These are phyloP conservation scores for Citrus glauca DNA, from an alignment of 345 rosid genomes.

Conservation along the genomic window DNA sequence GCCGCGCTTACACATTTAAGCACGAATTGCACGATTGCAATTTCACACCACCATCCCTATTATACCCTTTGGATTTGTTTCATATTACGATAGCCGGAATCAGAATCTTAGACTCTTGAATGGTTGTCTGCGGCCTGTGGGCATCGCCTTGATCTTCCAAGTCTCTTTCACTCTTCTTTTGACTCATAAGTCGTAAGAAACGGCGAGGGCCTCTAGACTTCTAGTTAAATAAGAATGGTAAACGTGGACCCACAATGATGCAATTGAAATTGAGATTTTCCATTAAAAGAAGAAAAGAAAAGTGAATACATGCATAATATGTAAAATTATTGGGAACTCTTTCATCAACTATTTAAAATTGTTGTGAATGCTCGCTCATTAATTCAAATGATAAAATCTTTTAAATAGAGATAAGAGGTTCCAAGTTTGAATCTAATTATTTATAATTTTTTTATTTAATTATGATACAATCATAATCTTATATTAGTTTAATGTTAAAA, in stretches of 20 bases:
- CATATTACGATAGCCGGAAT: not conserved
- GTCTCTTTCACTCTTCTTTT: not conserved
- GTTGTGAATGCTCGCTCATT: too few species aligned
- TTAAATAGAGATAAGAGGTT: too few species aligned
- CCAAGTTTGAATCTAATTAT: too few species aligned
- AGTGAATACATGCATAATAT: too few species aligned
- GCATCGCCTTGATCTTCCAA: not conserved
- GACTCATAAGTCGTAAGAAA: not conserved
- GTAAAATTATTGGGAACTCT: too few species aligned
- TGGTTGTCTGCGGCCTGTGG: too few species aligned
- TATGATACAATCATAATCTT: too few species aligned
- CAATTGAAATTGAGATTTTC: not conserved
- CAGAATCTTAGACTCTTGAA: not conserved
- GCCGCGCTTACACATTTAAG: not conserved
- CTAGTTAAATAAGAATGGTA: not conserved
- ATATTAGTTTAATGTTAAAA: too few species aligned
- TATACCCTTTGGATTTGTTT: not conserved
- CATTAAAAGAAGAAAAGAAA: too few species aligned
- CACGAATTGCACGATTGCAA: not conserved
- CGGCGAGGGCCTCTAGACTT: not conserved
- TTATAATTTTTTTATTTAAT: too few species aligned
- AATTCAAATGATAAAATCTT: too few species aligned
- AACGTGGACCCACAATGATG: not conserved
- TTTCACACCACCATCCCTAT: not conserved
- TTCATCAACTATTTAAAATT: too few species aligned